Base-by-base conservation (phyloP, 2,329 filamentous ascomycete species). In the Tympanopsis confertula region DNA sequence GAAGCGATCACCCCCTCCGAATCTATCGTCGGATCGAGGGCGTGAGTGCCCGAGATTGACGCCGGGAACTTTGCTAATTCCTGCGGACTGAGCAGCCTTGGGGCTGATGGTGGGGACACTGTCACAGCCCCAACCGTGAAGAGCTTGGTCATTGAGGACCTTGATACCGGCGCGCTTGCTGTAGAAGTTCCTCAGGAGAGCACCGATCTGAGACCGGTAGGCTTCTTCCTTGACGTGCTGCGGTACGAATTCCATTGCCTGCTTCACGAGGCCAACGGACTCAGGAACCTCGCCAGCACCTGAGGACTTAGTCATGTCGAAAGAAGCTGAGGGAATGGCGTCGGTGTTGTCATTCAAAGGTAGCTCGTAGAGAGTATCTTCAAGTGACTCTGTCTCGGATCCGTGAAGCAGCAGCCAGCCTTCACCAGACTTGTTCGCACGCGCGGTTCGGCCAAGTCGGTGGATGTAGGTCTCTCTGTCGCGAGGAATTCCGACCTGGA, bases 391-490 rank as follows among this genome's bases (percentile, higher is more conserved):
- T 5, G 68, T 53, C 47, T 85, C 78, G 13, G 65, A 50, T 10
- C 72, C 56, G 1, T 74, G 63, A 2, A 86, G 44, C 35, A 89
- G 56, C 22, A 88, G 56, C 68, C 74, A 86, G 40, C 79, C 82
- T 50, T 84, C 66, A 33, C 84, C 84, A 46, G 75, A 66, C 55
- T 84, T 83, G 43, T 78, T 75, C 19, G 83, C 83, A 50, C 86
- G 79, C 39, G 70, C 84, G 5, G 84, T 89, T 43, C 84, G 81
- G 38, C 83, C 83, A 30, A 87, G 64, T 41, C 83, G 76, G 57
- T 87, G 83, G 41, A 88, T 82, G 51, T 87, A 87, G 26, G 78
- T 74, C 52, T 86, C 81, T 19, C 76, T 69, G 43, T 74, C 70
- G 4, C 66, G 61, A 2, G 83, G 79, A 4, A 71, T 50, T 44